These are phyloP conservation scores for Glutinoglossum americanum DNA, from an alignment of 495 filamentous ascomycete species.

Conservation along the genomic window DNA sequence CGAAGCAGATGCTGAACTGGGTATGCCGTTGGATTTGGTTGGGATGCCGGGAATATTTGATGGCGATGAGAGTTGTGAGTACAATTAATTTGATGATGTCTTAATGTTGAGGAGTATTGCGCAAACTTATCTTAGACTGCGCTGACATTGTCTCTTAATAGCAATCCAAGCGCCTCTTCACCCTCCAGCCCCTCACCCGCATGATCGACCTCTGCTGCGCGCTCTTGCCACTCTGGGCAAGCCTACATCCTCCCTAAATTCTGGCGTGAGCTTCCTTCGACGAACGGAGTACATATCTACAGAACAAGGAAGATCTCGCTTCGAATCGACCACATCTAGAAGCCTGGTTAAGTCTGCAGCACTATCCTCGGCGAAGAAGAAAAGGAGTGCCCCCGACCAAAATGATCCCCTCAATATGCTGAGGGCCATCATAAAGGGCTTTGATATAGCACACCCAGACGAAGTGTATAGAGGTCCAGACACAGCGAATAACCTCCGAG, in stretches of 20 bases:
- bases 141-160: constrained; percentile 18
- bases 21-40: constrained; percentile 89
- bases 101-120: background rate
- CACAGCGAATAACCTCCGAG: constrained; percentile 24
- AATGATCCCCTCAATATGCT: constrained; percentile 71
- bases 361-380: constrained; percentile 19
- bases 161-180: constrained; percentile 61
- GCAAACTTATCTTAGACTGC: background rate
- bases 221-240: constrained; percentile 65
- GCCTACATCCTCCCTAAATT: constrained; percentile 38
- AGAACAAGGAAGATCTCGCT: constrained; percentile 24
- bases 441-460: constrained; percentile 54
- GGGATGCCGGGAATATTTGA: constrained; percentile 88
- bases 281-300: constrained; percentile 91
- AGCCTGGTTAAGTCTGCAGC: constrained; percentile 15
- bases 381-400: constrained; percentile 27
- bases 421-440: constrained; percentile 62
- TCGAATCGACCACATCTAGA: constrained; percentile 21
- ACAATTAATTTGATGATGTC: background rate
- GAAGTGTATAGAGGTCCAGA: constrained; percentile 36
- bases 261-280: constrained; percentile 78
- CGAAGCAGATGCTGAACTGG: constrained; percentile 90
- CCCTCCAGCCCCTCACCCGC: constrained; percentile 48
- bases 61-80: constrained; percentile 84
- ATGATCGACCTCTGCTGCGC: constrained; percentile 60